Percentiles rank a stretch among this genome's conserved stretches.
phyloP scores from a whole-genome alignment of 768 basidiomycete species.

The Phylloporus scabripes region DNA sequence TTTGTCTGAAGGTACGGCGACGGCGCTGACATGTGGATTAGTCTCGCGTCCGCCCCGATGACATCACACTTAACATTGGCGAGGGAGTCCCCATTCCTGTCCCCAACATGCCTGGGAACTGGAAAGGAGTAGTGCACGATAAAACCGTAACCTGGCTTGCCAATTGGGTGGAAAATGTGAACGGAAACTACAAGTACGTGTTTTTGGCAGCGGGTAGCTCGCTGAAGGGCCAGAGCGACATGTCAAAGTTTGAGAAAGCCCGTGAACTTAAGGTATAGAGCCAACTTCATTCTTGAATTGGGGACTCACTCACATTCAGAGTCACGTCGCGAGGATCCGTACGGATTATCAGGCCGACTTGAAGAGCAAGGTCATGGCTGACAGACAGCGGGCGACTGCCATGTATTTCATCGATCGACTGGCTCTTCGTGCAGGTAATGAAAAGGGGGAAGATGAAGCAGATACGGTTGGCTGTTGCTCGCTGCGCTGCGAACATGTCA shows the following conservation, averaged over 20 bases:
- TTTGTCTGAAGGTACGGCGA: not conserved
- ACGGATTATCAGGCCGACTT: constrained; percentile 81
- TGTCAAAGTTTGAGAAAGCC: constrained; percentile 97
- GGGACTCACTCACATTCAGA: constrained; percentile 41
- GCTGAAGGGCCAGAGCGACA: constrained; percentile 96
- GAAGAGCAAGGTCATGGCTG: constrained; percentile 87
- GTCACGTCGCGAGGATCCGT: constrained; percentile 87
- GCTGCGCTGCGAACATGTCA: constrained; percentile 93
- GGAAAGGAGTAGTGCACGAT: constrained; percentile 87
- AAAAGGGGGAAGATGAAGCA: constrained; percentile 99
- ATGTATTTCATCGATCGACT: constrained; percentile 98
- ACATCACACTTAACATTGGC: constrained; percentile 94
- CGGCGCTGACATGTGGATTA: constrained; percentile 29
- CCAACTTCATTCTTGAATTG: not conserved
- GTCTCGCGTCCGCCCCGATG: constrained; percentile 88
- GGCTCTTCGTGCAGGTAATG: constrained; percentile 97
- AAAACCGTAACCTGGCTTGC: constrained; percentile 99
- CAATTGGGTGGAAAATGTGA: constrained; percentile 98
- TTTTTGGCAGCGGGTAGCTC: constrained; percentile 97
- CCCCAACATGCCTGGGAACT: constrained; percentile 90
- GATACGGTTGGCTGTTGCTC: constrained; percentile 99
- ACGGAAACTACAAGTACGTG: constrained; percentile 93
- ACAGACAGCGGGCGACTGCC: constrained; percentile 95
- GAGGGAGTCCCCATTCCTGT: constrained; percentile 64
- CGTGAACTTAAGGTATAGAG: constrained; percentile 80